A percentile compares a stretch with the other conserved stretches of the same genome.
phyloP scores from a whole-genome alignment of 306 rosid species.

The Aeschynomene evenia region DNA sequence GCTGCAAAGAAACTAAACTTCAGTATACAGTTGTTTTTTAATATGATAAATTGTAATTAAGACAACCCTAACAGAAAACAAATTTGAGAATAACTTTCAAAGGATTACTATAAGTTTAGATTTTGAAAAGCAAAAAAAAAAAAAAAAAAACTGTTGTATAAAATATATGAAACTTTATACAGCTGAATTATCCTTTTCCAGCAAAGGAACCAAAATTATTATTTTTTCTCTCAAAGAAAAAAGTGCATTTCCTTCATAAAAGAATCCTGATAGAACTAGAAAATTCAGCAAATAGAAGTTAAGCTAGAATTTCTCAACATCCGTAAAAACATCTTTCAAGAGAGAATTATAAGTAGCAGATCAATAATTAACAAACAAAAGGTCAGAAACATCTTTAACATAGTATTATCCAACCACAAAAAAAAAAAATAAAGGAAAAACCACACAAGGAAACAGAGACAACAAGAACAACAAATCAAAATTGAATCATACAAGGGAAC shows the following conservation, averaged over 20 bases:
- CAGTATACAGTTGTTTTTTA: not conserved
- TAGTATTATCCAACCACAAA: slow-evolving; percentile 16
- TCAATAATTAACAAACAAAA: slow-evolving; percentile 32
- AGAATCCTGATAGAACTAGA: not conserved
- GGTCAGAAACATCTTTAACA: slow-evolving; percentile 11
- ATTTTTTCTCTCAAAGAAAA: not conserved
- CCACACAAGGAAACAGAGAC: slow-evolving; percentile 4
- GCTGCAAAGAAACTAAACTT: not conserved
- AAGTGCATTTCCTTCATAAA: slow-evolving; percentile 21
- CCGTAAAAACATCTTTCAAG: slow-evolving; percentile 23
- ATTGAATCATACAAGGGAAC: slow-evolving; percentile 4
- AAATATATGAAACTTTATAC: not conserved
- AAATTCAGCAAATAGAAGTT: slow-evolving; percentile 1
- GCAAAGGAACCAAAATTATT: slow-evolving; percentile 10
- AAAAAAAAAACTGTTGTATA: not conserved
- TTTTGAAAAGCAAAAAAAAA: slow-evolving; percentile 4
- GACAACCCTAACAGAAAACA: not conserved
- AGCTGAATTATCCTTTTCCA: slow-evolving; percentile 23
- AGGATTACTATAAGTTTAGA: slow-evolving; percentile 10
- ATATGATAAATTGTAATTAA: slow-evolving; percentile 5
- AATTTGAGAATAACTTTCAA: slow-evolving; percentile 16
- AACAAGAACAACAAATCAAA: slow-evolving; percentile 23
- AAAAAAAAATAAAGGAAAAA: not conserved
- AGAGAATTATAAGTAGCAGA: slow-evolving; percentile 16
- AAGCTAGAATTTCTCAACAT: slow-evolving; percentile 19